Percentiles rank a stretch among this genome's conserved stretches.
These are phyloP conservation scores for Chrysanthemum lavandulifolium DNA, from an alignment of 129 eudicot species.

Conservation along the genomic window DNA sequence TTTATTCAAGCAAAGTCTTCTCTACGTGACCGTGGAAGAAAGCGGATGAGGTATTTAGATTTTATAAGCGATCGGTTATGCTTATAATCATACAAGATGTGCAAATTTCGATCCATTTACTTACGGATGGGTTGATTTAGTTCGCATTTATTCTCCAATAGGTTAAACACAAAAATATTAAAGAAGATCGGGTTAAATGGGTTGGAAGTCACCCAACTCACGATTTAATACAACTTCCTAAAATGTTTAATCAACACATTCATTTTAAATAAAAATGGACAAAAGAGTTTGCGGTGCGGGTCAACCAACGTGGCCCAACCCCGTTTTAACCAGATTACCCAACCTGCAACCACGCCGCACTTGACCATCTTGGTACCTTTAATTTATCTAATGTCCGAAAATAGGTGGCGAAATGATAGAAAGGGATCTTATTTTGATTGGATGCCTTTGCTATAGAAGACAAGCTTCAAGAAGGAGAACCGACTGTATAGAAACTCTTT, in stretches of 20 bases:
- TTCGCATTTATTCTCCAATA: background rate
- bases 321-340: background rate
- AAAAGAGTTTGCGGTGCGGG: background rate
- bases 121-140: conserved; percentile 7
- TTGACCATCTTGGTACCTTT: background rate
- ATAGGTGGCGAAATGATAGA: conserved; percentile 94
- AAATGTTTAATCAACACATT: background rate
- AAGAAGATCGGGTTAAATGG: background rate
- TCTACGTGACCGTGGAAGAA: conserved; percentile 87
- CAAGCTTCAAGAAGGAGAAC: conserved; percentile 99
- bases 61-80: too few relatives aligned
- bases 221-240: background rate
- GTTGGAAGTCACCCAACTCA: conserved; percentile 12
- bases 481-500: conserved; percentile 92
- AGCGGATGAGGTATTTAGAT: conserved; percentile 72
- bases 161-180: background rate
- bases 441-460: conserved; percentile 96
- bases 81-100: too few relatives aligned
- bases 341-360: conserved; percentile 2
- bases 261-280: background rate
- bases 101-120: too few relatives aligned
- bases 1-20: conserved; percentile 87
- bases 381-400: conserved; percentile 8
- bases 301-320: background rate
- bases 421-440: conserved; percentile 77